Conservation (phyloP, 2,329 filamentous ascomycete species). For the Colletotrichum salicis region DNA sequence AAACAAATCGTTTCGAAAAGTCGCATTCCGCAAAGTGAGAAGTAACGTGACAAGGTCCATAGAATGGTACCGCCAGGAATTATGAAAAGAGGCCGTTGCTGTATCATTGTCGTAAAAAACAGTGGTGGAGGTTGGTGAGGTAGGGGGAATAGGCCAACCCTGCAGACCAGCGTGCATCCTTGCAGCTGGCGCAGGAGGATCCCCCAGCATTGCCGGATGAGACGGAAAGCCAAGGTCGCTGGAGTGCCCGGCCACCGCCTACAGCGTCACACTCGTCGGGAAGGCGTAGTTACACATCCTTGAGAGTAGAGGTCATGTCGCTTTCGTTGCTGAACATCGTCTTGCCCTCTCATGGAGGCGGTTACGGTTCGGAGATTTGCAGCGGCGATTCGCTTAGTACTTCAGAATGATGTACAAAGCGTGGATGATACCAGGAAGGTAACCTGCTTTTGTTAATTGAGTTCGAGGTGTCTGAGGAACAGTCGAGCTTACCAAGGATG, state of each 20-base stretch:
- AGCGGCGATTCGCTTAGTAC: constrained; percentile 65
- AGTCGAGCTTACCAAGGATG: constrained; percentile 65
- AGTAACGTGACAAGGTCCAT: constrained; percentile 12
- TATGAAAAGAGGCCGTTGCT: constrained; percentile 33
- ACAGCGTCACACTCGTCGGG: background rate
- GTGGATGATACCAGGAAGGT: constrained; percentile 88
- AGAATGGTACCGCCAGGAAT: constrained; percentile 8
- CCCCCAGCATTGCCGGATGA: constrained; percentile 15
- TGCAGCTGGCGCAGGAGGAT: background rate
- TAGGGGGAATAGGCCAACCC: background rate
- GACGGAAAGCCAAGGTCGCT: constrained; percentile 28
- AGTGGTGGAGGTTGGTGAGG: background rate
- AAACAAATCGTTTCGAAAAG: constrained; percentile 18
- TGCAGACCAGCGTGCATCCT: constrained; percentile 8
- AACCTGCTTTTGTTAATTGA: constrained; percentile 51
- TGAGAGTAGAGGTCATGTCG: constrained; percentile 3
- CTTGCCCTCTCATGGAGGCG: background rate
- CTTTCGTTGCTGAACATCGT: constrained; percentile 3
- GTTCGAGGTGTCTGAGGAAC: background rate
- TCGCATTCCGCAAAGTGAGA: constrained; percentile 19
- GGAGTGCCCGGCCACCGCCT: constrained; percentile 10
- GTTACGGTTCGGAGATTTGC: background rate
- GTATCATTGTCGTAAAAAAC: constrained; percentile 26
- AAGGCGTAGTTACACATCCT: background rate
- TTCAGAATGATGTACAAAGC: constrained; percentile 94